Conservation (phyloP, 345 rosid genomes). For the Bruguiera parviflora region DNA sequence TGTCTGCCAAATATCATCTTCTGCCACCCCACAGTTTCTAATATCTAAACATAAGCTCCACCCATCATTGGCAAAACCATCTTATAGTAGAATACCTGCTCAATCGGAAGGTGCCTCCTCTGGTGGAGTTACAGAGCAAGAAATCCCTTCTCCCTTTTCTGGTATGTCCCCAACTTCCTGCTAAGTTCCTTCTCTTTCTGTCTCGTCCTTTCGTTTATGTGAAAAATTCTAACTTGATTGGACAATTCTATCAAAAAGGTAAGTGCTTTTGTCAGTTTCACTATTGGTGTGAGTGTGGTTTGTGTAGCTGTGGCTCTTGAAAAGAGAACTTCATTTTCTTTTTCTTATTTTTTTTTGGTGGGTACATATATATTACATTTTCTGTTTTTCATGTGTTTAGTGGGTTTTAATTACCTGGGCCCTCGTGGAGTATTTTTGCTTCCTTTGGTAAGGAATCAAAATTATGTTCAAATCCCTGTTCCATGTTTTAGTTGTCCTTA, state of each 20-base stretch:
- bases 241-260: neutral
- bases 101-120: conserved; percentile 38
- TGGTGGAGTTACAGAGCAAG: conserved; percentile 40
- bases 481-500: no score
- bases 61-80: conserved; percentile 17
- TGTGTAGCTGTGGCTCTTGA: neutral
- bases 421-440: no score
- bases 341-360: no score
- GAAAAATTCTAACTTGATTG: neutral
- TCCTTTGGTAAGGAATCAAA: no score
- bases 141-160: conserved; percentile 36
- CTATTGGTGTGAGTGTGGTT: neutral
- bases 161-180: conserved; percentile 26
- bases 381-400: neutral
- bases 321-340: neutral
- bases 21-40: conserved; percentile 15
- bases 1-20: conserved; percentile 23
- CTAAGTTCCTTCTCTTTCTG: neutral
- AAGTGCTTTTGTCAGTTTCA: neutral
- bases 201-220: neutral
- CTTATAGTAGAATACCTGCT: conserved; percentile 32
- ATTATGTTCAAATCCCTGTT: no score
- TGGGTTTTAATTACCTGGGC: neutral
- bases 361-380: neutral
- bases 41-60: conserved; percentile 26